These are phyloP conservation scores for Erodium trifolium DNA, from an alignment of 441 rosid species.

Conservation along the genomic window DNA sequence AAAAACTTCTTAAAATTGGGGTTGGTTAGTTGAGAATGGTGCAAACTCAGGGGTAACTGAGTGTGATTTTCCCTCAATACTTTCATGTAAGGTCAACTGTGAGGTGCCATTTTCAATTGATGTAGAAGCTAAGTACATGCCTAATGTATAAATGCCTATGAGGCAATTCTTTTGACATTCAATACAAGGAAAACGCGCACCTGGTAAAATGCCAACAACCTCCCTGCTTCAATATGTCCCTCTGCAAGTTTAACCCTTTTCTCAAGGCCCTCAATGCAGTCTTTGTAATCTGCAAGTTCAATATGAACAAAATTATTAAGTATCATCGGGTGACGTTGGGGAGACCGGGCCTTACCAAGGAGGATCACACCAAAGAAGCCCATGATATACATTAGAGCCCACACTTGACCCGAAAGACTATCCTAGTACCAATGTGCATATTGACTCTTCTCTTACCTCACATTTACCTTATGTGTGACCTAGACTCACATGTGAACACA, in stretches of 20 bases:
- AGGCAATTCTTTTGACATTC: neutral
- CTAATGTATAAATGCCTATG: neutral
- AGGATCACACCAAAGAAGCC: no score
- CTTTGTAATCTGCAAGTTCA: conserved; percentile 41
- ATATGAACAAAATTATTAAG: conserved; percentile 9
- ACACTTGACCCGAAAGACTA: no score
- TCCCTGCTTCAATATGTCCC: conserved; percentile 91
- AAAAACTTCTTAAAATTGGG: no score
- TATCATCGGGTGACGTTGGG: neutral
- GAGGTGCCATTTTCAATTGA: neutral
- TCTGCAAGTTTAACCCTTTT: conserved; percentile 62
- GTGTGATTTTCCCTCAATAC: neutral
- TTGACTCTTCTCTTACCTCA: no score
- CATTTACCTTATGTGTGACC: no score
- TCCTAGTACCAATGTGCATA: no score
- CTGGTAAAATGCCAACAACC: conserved; percentile 83
- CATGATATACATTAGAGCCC: no score
- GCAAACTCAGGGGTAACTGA: no score
- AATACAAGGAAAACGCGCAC: conserved; percentile 27
- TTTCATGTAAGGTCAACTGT: neutral
- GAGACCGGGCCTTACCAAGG: no score
- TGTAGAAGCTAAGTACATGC: conserved; percentile 1
- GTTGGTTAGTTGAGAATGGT: no score
- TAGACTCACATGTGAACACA: no score
- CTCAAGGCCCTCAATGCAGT: conserved; percentile 39